A percentile compares a stretch with the other conserved stretches of the same genome.
Evolutionary conservation across 352 stramenopile species (phyloP).

Genomic region (Phytophthora foliorum): DNA sequence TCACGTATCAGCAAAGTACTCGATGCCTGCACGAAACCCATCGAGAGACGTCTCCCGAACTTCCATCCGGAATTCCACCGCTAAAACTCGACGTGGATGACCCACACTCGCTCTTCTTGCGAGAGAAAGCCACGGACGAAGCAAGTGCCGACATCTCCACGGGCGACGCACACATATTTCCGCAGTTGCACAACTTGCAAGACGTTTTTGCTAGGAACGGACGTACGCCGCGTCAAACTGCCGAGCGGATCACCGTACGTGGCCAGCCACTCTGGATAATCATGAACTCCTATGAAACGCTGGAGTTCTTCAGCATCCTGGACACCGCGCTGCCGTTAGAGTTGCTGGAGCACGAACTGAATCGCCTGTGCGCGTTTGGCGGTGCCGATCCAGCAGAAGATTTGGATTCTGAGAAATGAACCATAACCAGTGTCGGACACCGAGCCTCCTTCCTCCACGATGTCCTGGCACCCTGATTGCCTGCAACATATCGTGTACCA

Average conservation of each 20-base stretch:
- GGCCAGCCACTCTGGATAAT: conserved; percentile 52
- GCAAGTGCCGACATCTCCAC: conserved; percentile 52
- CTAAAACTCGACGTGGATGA: conserved; percentile 52
- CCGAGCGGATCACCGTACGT: conserved; percentile 35
- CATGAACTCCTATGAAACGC: conserved; percentile 56
- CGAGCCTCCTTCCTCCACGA: neutral
- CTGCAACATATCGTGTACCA: neutral
- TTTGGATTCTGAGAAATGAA: neutral
- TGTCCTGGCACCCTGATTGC: neutral
- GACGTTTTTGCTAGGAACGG: conserved; percentile 17
- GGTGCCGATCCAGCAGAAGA: conserved; percentile 24
- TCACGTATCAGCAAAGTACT: conserved; percentile 36
- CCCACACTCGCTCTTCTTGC: conserved; percentile 49
- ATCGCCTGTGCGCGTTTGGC: conserved; percentile 48
- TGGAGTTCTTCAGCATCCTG: conserved; percentile 52
- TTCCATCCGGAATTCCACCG: conserved; percentile 47
- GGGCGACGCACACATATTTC: conserved; percentile 59
- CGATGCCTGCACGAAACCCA: conserved; percentile 7
- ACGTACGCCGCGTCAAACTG: conserved; percentile 49
- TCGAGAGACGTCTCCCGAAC: conserved; percentile 26
- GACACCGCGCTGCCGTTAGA: conserved; percentile 43
- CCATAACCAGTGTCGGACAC: neutral
- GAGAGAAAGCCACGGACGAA: conserved; percentile 29
- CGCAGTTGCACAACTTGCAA: neutral
- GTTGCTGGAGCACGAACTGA: conserved; percentile 56